phyloP scores from a whole-genome alignment of 2,329 filamentous ascomycete genomes.

The Aspergillus udagawae region DNA sequence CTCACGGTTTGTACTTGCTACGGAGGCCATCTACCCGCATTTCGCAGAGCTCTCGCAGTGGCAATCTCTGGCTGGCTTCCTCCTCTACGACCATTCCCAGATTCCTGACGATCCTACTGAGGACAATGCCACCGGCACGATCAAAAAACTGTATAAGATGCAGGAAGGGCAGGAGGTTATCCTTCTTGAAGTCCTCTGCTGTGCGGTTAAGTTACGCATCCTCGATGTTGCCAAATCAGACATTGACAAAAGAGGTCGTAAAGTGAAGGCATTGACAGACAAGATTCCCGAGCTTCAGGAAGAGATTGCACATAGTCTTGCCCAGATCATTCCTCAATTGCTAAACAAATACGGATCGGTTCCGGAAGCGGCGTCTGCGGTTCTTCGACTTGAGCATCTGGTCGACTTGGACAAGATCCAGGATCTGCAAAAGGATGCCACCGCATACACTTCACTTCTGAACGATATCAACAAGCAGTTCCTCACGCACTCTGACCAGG shows the following conservation, averaged over 20 bases:
- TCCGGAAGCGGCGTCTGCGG: conserved; percentile 77
- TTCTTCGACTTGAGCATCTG: conserved; percentile 79
- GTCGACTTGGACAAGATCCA: conserved; percentile 85
- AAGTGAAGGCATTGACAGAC: conserved; percentile 56
- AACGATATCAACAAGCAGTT: conserved; percentile 95
- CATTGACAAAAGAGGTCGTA: conserved; percentile 52
- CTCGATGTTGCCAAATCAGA: conserved; percentile 61
- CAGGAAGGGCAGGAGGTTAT: conserved; percentile 74
- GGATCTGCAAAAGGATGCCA: conserved; percentile 80
- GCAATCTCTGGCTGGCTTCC: conserved; percentile 83
- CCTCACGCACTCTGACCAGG: conserved; percentile 81
- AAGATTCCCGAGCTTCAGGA: conserved; percentile 69
- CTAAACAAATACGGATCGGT: conserved; percentile 92
- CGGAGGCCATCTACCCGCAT: conserved; percentile 78
- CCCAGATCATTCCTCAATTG: conserved; percentile 74
- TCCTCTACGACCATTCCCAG: conserved; percentile 84
- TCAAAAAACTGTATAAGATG: conserved; percentile 71
- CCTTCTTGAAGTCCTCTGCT: conserved; percentile 80
- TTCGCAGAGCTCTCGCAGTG: conserved; percentile 78
- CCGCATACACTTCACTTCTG: conserved; percentile 72
- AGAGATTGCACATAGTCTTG: conserved; percentile 71
- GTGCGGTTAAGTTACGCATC: conserved; percentile 72
- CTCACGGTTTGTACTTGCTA: conserved; percentile 79
- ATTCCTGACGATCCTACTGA: conserved; percentile 51
- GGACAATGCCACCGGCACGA: conserved; percentile 57